Base-by-base conservation (phyloP, 2,329 filamentous ascomycete genomes). In the Drechslerella coelobrocha region DNA sequence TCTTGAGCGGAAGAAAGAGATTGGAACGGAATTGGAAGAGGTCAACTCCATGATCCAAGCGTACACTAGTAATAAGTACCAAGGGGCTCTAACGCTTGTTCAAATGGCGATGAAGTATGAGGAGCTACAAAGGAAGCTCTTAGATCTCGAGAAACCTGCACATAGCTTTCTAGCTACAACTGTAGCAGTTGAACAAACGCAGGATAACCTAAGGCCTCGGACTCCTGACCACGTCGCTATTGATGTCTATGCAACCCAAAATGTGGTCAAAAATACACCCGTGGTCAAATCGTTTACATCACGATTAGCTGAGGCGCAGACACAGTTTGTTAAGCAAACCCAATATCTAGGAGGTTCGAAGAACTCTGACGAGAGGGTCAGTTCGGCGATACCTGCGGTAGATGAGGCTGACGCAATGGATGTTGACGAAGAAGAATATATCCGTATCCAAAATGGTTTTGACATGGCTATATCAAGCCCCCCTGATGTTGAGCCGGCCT, bases 91-190 rank as follows among this genome's bases (percentile, higher is more conserved):
- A 6, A 60, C 66, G 1, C 59, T 71, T 10, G 66, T 71, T 12
- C 59, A 71, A 24, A 63, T 71, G 66, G 66, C 66, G 27, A 71
- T 60, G 24, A 48, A 60, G 7, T 71, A 57, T 23, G 66, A 71
- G 26, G 59, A 71, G 2, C 51, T 71, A 2, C 57, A 71, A 34
- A 60, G 24, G 24, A 60, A 51, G 23, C 66, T 71, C 21, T 41
- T 31, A 10, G 53, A 60, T 5, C 14, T 71, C 1, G 53, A 60
- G 24, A 26, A 14, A 10, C 27, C 53, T 41, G 41, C 7, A 14
- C 34, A 54, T 5, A 34, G 47, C 0, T 17, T 68, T 24, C n/a
- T 48, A 1, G 37, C 21, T 50, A 39, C 26, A 17, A 29, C 19
- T 12, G 50, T 63, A n/a, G 60, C 37, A 37, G 60, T 54, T 19